A percentile compares a stretch with the other conserved stretches of the same genome.
Conservation (phyloP, 192 early-diverging fungal genomes). For the Coemansia sp. region DNA sequence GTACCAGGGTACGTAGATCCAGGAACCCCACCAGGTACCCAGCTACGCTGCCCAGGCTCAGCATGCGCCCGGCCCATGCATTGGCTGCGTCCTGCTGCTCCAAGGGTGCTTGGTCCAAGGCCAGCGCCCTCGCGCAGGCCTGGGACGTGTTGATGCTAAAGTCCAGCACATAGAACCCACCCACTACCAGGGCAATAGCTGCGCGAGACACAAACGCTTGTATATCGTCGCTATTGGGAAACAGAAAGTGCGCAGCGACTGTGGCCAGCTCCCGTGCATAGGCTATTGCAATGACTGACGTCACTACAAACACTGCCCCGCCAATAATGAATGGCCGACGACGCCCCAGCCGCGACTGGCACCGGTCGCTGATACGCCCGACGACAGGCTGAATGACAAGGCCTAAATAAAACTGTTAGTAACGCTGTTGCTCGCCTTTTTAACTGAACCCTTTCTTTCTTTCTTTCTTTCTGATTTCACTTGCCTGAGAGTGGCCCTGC, state of each 20-base stretch:
- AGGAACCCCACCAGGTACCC: constrained; percentile 87
- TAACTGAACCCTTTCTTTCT: background rate
- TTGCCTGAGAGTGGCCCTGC: constrained; percentile 79
- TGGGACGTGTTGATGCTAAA: constrained; percentile 91
- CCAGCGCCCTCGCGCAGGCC: constrained; percentile 78
- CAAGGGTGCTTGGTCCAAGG: constrained; percentile 78
- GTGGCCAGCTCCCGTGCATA: constrained; percentile 42
- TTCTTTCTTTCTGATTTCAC: background rate
- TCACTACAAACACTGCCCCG: constrained; percentile 56
- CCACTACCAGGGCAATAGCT: constrained; percentile 73
- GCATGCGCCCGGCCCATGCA: constrained; percentile 83
- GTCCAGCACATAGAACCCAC: constrained; percentile 86
- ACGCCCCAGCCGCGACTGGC: constrained; percentile 65
- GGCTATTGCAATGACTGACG: constrained; percentile 35
- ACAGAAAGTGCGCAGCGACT: constrained; percentile 5
- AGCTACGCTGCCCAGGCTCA: constrained; percentile 78
- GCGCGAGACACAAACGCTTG: constrained; percentile 34
- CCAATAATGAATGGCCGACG: constrained; percentile 82
- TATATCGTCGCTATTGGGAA: background rate
- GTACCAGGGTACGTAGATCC: constrained; percentile 66
- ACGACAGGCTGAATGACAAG: constrained; percentile 78
- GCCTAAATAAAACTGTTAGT: constrained; percentile 21
- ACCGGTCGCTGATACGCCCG: constrained; percentile 78
- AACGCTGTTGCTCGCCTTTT: background rate
- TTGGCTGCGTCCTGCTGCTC: constrained; percentile 79